phyloP scores from a whole-genome alignment of 805 yeast genomes.

The Komagataella populi region DNA sequence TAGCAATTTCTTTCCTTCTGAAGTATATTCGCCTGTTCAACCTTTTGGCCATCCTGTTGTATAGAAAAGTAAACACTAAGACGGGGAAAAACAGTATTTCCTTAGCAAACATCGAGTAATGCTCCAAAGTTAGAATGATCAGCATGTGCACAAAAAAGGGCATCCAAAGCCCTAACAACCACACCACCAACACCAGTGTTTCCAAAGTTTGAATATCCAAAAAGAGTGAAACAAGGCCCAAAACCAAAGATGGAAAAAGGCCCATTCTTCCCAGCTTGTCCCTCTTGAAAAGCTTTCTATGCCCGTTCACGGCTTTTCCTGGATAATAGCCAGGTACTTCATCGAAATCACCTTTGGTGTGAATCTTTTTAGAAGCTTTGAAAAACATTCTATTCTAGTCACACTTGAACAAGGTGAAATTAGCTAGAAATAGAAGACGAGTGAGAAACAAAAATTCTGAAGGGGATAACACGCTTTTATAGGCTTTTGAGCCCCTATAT shows the following conservation, averaged over 20 bases:
- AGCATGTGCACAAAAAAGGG: neutral
- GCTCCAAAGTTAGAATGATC: neutral
- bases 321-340: neutral
- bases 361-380: neutral
- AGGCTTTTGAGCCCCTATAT: neutral
- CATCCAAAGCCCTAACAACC: neutral
- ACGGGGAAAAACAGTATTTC: neutral
- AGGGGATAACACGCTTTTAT: neutral
- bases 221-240: neutral
- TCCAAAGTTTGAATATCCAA: neutral
- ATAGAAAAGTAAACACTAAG: neutral
- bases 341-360: neutral
- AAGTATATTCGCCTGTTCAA: neutral
- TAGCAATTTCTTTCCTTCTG: neutral
- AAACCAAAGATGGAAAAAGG: neutral
- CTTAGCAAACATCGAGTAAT: neutral
- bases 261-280: neutral
- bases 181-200: neutral
- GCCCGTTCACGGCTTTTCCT: neutral
- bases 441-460: neutral
- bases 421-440: neutral
- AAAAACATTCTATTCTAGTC: neutral
- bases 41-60: neutral
- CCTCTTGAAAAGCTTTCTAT: neutral
- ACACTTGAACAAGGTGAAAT: neutral